Conservation (phyloP, 164 flowering plant species). For the grape (Vitis vinifera) region ASM3070453v1 NC_081821.1:955001-955500, state of each 20-base stretch:
- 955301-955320: slow-evolving; percentile 32
- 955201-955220: slow-evolving; percentile 18
- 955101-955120: slow-evolving; percentile 18
- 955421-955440: slow-evolving; percentile 35
- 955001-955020: slow-evolving; percentile 51
- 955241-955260: slow-evolving; percentile 39
- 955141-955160: slow-evolving; percentile 41
- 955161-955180: slow-evolving; percentile 31
- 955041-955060: slow-evolving; percentile 56
- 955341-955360: slow-evolving; percentile 38
- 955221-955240: slow-evolving; percentile 43
- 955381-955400: slow-evolving; percentile 40
- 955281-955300: slow-evolving; percentile 59
- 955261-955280: slow-evolving; percentile 43
- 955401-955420: slow-evolving; percentile 50
- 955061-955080: slow-evolving; percentile 34
- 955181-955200: slow-evolving; percentile 16
- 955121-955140: slow-evolving; percentile 28
- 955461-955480: slow-evolving; percentile 35
- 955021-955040: slow-evolving; percentile 42
- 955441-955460: slow-evolving; percentile 24
- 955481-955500: slow-evolving; percentile 41
- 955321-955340: slow-evolving; percentile 37
- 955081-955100: slow-evolving; percentile 37
- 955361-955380: slow-evolving; percentile 31